These are phyloP conservation scores for Macrolepiota fuliginosa DNA, from an alignment of 768 basidiomycete species.

Conservation along the genomic window DNA sequence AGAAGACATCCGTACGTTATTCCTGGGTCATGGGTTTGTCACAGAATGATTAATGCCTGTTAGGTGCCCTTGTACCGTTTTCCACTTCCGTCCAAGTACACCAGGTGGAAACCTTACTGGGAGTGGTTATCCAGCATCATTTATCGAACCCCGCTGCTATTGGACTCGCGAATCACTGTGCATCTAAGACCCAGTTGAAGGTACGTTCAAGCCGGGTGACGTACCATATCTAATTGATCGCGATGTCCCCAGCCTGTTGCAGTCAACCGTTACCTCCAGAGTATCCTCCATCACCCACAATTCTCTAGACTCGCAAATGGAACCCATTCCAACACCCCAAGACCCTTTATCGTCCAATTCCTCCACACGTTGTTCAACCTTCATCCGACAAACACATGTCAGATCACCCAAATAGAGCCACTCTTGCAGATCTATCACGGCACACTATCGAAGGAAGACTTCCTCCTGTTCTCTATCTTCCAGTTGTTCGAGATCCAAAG, in stretches of 20 bases:
- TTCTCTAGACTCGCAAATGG: conserved; percentile 48
- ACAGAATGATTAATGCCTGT: conserved; percentile 1
- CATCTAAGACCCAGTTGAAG: conserved; percentile 54
- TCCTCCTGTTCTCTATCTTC: conserved; percentile 70
- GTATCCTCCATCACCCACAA: conserved; percentile 64
- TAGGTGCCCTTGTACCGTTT: conserved; percentile 29
- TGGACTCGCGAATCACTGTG: conserved; percentile 39
- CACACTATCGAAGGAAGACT: conserved; percentile 64
- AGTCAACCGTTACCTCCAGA: conserved; percentile 77
- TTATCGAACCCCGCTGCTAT: conserved; percentile 42
- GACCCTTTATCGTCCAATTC: conserved; percentile 47
- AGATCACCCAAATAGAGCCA: conserved; percentile 79
- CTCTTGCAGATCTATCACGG: conserved; percentile 74
- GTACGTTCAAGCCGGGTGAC: conserved; percentile 33
- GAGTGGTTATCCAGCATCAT: conserved; percentile 59
- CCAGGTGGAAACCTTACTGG: conserved; percentile 69
- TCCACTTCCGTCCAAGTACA: conserved; percentile 45
- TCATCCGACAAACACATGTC: conserved; percentile 82
- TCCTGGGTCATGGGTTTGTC: not conserved
- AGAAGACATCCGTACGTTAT: conserved; percentile 8
- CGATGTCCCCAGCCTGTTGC: conserved; percentile 51
- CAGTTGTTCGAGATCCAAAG: conserved; percentile 74
- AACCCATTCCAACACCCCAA: conserved; percentile 28
- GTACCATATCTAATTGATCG: not conserved
- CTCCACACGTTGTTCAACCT: conserved; percentile 68